Base-by-base conservation (phyloP, 441 rosid species). In the Bocquillonia castaneifolia region DNA sequence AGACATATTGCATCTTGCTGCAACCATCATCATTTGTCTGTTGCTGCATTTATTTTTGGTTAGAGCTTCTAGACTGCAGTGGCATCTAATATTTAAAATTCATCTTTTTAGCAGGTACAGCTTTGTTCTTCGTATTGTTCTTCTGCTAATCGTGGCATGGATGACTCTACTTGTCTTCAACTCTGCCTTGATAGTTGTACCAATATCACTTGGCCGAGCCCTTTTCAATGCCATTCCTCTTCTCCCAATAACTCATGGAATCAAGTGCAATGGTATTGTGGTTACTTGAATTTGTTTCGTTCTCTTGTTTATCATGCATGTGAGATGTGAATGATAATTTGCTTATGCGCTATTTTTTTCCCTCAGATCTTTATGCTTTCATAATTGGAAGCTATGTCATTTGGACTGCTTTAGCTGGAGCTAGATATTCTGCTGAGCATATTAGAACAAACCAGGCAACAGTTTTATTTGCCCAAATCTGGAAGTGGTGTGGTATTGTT, bases 181-280 rank as follows among this genome's bases (percentile, higher is more conserved):
- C 83, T 92, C 99, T 6, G 85, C 93, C 53, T 69, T 94, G 82
- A 82, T 94, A 75, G 89, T 90, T 59, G 86, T 94, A 10, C 97
- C 99, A 14, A 82, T 94, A 68, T 87, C 97, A 26, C 90, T 94
- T 66, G 99, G 99, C 42, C 96, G 97, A 67, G 83, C 85, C 61
- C 84, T 94, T 71, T 90, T 94, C 80, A 90, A 85, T 80, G 84
- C 88, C 74, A 86, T 94, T 75, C 98, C 99, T 71, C 84, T 80
- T 72, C 96, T 94, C 54, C 99, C 99, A 47, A 84, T 87, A 81
- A 92, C 99, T 67, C 98, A 94, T 69, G 99, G 98, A 74, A 83
- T 94, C 80, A 90, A 92, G 76, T 92, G 97, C 90, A 94, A 94
- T 61, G 99, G 99, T 94, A 88, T 67, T 56, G 15, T 54, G 42